Base-by-base conservation (phyloP, 768 basidiomycete genomes). In the Rickenella mellea region DNA sequence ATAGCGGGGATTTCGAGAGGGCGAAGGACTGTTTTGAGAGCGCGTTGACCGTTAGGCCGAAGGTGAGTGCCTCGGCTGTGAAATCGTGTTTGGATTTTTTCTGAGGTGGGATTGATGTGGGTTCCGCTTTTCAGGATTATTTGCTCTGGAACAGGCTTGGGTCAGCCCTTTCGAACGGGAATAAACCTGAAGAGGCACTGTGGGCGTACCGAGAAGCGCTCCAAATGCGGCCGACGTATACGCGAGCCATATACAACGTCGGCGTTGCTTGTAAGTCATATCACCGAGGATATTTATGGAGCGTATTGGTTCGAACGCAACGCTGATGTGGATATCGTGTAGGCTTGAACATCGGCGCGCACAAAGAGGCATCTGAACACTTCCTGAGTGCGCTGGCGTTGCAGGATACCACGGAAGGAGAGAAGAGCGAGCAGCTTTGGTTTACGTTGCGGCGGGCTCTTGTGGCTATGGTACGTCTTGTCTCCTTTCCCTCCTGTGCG, bases 351-450 rank as follows among this genome's bases (percentile, higher is more conserved):
- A 94, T 98, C 40, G 93, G 92, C 7, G 90, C 91, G 7, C 75
- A 87, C 60, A 83, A 87, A 55, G 96, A 99, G 65, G 93, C 96
- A 1, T 89, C 90, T 4, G 96, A 99, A 52, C 96, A 99, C 62
- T 86, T 96, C 56, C 66, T 96, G 40, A 82, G 84, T 47, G 92
- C 89, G 0, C 64, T 96, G 28, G 73, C 73, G 10, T 67, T 92
- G 55, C 91, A 94, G 52, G 80, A 85, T 52, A 63, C 76, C 7
- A 76, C 51, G n/a, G 56, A 67, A 45, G 78, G 70, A 43, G 80
- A 78, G 53, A 84, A 80, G 37, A 90, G 84, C 46, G 78, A 83
- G 43, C 85, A 90, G 49, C 66, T 98, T 25, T 97, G 92, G 96
- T 72, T 76, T 41, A 97, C 94, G 24, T 71, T 99, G 20, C 73